phyloP scores from a whole-genome alignment of 768 basidiomycete species.

The Pisolithus marmoratus region DNA sequence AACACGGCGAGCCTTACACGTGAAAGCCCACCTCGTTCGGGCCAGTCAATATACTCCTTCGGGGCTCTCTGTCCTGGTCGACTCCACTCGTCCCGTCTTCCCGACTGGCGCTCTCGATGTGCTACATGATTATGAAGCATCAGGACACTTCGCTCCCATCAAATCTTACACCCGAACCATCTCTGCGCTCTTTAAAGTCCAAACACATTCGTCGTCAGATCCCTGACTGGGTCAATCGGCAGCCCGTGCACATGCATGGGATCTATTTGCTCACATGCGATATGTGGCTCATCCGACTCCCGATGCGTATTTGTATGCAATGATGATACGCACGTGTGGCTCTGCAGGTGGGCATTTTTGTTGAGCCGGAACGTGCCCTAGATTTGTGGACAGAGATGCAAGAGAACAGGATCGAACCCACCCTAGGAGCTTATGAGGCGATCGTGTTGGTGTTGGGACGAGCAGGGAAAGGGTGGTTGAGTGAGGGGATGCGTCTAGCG shows the following conservation, averaged over 20 bases:
- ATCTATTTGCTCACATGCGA: conserved; percentile 93
- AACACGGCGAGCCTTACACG: conserved; percentile 62
- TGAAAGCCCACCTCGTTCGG: conserved; percentile 53
- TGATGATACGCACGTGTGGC: conserved; percentile 88
- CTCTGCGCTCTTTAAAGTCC: conserved; percentile 46
- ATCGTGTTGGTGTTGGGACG: conserved; percentile 77
- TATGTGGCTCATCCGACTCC: conserved; percentile 88
- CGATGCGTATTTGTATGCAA: conserved; percentile 61
- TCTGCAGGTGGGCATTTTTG: conserved; percentile 40
- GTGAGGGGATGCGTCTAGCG: conserved; percentile 79
- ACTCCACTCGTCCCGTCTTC: conserved; percentile 30
- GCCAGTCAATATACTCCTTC: neutral
- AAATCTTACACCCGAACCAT: conserved; percentile 71
- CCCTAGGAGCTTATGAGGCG: conserved; percentile 69
- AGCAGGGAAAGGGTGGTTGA: conserved; percentile 63
- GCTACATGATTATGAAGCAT: conserved; percentile 68
- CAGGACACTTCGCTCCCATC: conserved; percentile 60
- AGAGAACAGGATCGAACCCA: conserved; percentile 59
- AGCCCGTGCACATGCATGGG: conserved; percentile 80
- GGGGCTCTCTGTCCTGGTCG: too few relatives aligned
- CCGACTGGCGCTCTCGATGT: conserved; percentile 59
- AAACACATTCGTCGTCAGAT: conserved; percentile 22
- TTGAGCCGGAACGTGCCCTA: conserved; percentile 85
- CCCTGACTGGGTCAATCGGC: conserved; percentile 32
- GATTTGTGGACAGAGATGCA: conserved; percentile 96